A percentile compares a stretch with the other conserved stretches of the same genome.
These are phyloP conservation scores for Fusarium xyrophilum DNA, from an alignment of 2,329 filamentous ascomycete species.

Conservation along the genomic window DNA sequence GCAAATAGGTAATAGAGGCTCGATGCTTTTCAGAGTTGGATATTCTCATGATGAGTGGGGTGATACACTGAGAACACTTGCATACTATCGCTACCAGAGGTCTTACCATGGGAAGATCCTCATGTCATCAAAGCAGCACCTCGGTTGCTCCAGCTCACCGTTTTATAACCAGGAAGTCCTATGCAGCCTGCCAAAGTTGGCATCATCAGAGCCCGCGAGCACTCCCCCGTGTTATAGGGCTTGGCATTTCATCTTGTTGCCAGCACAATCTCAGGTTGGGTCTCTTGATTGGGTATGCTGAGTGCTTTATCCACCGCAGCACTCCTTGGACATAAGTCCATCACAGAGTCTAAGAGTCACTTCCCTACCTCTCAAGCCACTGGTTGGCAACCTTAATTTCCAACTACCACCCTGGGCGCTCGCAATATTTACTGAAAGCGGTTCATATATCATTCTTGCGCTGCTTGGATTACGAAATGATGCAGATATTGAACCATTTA, in stretches of 20 bases:
- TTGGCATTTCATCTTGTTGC: conserved; percentile 9
- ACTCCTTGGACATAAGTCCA: background rate
- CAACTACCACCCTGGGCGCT: background rate
- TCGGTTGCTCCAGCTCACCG: conserved; percentile 32
- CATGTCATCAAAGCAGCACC: conserved; percentile 23
- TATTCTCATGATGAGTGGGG: background rate
- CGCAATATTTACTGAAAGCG: conserved; percentile 1
- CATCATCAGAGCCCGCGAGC: conserved; percentile 14
- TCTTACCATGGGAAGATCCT: conserved; percentile 21
- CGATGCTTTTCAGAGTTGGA: background rate
- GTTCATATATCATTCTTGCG: conserved; percentile 3
- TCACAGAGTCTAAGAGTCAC: background rate
- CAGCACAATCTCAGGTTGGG: conserved; percentile 2
- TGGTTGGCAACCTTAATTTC: background rate
- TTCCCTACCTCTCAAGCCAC: background rate
- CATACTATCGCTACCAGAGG: conserved; percentile 15
- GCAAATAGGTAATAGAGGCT: background rate
- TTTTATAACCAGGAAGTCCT: conserved; percentile 31
- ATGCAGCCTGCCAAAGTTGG: conserved; percentile 40
- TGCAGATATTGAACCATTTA: background rate
- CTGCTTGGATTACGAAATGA: background rate
- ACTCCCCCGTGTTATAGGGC: conserved; percentile 4
- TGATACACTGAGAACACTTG: background rate
- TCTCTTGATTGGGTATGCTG: conserved; percentile 14
- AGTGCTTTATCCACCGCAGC: background rate